A percentile compares a stretch with the other conserved stretches of the same genome.
These are phyloP conservation scores for Phialemonium atrogriseum DNA, from an alignment of 2,329 filamentous ascomycete species.

Conservation along the genomic window DNA sequence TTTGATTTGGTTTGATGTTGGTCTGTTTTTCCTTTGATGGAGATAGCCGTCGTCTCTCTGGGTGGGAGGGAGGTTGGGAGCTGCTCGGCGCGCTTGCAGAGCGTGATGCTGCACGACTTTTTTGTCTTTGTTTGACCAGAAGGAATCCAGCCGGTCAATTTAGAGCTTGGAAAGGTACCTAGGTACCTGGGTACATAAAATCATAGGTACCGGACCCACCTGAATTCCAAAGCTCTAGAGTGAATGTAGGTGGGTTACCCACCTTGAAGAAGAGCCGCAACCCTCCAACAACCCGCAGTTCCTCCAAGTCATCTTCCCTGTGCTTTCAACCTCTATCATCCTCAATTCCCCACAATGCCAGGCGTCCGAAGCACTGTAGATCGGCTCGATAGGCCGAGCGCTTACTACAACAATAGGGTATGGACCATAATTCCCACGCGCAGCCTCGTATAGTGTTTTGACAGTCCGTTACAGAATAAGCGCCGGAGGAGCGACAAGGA, in stretches of 20 bases:
- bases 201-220: too few relatives aligned
- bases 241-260: too few relatives aligned
- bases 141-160: too few relatives aligned
- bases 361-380: conserved; percentile 67
- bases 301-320: background rate
- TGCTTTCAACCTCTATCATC: conserved; percentile 1
- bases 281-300: too few relatives aligned
- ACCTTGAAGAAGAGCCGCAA: too few relatives aligned
- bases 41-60: background rate
- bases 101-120: too few relatives aligned
- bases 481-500: conserved; percentile 56
- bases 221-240: too few relatives aligned
- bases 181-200: too few relatives aligned
- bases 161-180: too few relatives aligned
- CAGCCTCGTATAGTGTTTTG: too few relatives aligned
- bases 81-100: too few relatives aligned
- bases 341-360: conserved; percentile 13
- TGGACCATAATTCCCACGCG: conserved; percentile 16
- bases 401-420: conserved; percentile 83
- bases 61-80: background rate
- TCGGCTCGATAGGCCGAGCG: conserved; percentile 85
- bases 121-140: too few relatives aligned
- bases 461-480: conserved; percentile 65
- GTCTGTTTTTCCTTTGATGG: conserved; percentile 2
- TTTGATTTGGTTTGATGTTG: background rate